A percentile compares a stretch with the other conserved stretches of the same genome.
Conservation (phyloP, 345 rosid genomes). For the Cardiospermum halicacabum region DNA sequence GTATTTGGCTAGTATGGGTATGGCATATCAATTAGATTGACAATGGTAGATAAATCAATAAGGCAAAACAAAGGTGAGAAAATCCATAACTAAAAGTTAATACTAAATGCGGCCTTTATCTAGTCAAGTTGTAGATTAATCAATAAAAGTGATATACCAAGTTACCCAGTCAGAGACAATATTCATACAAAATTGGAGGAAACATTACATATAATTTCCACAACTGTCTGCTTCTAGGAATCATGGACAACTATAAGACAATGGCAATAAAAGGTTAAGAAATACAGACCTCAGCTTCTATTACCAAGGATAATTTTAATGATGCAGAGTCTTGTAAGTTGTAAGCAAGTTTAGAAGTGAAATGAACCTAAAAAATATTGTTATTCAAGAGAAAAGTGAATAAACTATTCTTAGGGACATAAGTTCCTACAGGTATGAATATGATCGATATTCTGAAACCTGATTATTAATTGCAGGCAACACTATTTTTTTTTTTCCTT, state of each 20-base stretch:
- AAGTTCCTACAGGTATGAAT: background rate
- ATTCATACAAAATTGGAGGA: background rate
- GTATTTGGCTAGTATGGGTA: background rate
- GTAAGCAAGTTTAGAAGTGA: background rate
- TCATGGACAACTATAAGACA: background rate
- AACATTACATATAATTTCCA: background rate
- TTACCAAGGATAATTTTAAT: background rate
- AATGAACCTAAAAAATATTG: background rate
- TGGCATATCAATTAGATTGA: no score
- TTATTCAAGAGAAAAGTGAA: background rate
- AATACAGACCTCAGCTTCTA: background rate
- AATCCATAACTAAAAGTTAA: background rate
- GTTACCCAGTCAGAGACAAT: background rate
- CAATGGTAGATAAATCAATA: background rate
- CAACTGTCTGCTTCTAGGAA: background rate
- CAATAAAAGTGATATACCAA: background rate
- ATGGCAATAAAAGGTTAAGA: background rate
- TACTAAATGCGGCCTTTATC: background rate
- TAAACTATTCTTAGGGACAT: background rate
- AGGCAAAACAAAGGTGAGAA: background rate
- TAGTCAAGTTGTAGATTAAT: background rate
- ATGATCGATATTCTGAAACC: background rate
- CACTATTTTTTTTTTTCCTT: no score
- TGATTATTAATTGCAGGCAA: constrained; percentile 2
- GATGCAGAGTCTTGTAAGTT: background rate